Base-by-base conservation (phyloP, 768 basidiomycete species). In the Russula olivacea region DNA sequence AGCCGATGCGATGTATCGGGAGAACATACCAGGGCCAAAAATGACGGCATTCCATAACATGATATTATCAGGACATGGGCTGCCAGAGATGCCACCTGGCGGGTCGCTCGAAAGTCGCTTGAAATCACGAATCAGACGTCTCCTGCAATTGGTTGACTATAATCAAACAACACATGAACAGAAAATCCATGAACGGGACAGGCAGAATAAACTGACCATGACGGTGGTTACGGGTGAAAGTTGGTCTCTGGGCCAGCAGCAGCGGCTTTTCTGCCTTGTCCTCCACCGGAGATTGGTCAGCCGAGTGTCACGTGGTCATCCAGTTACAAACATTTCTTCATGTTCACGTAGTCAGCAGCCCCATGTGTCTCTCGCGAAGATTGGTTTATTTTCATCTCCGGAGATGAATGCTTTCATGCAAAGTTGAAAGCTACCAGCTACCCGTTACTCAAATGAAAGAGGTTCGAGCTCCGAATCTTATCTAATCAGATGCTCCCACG, bases 1-100 rank as follows among this genome's bases (percentile, higher is more conserved):
- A 59, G 43, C 6, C 1, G 41, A 43, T 23, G 6, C 28, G 41
- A 48, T 58, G 48, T 28, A 19, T 19, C 11, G 17, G 12, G 30
- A 8, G 40, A 19, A 76, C 88, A 71, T 63, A 94, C 96, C 89
- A 75, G 97, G 97, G 3, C 97, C 97, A 72, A 99, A 98, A 66
- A 99, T 99, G 61, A 99, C 97, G 1, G 97, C 97, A 71, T 99
- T 99, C 97, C 97, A 99, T 17, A 98, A 81, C 93, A 98, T 97
- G 75, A 99, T 97, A 74, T 98, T 98, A 73, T 98, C 97, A 2
- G 93, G 88, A 72, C 93, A 94, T 72, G 97, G 96, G 70, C 93
- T 95, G 15, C 96, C 97, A 4, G 93, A 95, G 68, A 99, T 93
- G 7, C 97, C 97, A 58, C 90, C 88, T 0, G 97, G 97, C 4